phyloP scores from a whole-genome alignment of 164 flowering plant genomes.

The Protea cynaroides region DNA sequence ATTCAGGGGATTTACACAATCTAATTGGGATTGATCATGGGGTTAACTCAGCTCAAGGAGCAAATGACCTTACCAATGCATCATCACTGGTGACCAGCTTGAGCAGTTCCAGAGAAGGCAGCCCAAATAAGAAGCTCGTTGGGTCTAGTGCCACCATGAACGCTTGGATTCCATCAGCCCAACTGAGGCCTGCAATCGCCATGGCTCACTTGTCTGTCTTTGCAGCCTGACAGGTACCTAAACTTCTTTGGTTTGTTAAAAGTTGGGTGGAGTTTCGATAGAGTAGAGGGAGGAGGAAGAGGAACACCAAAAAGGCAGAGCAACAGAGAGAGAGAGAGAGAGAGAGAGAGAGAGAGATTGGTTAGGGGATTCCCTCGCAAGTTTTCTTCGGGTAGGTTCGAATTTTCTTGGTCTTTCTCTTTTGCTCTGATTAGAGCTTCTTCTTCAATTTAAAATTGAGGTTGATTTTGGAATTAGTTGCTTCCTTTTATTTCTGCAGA shows the following conservation, averaged over 20 bases:
- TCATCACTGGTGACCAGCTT: constrained; percentile 65
- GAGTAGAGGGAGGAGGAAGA: constrained; percentile 4
- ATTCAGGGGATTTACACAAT: constrained; percentile 39
- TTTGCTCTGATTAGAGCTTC: too few relatives aligned
- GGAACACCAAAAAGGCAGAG: constrained; percentile 1
- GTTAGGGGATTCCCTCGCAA: too few relatives aligned
- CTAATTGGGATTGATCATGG: constrained; percentile 36
- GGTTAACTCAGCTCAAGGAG: constrained; percentile 12
- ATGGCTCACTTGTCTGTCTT: constrained; percentile 74
- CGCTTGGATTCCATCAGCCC: constrained; percentile 54
- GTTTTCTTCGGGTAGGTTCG: too few relatives aligned
- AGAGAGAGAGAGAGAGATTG: too few relatives aligned
- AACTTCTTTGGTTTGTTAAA: background rate
- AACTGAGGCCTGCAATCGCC: too few relatives aligned
- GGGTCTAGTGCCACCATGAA: constrained; percentile 13
- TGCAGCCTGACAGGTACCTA: constrained; percentile 70
- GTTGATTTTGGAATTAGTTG: too few relatives aligned
- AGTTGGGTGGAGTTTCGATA: constrained; percentile 14
- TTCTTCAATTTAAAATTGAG: too few relatives aligned
- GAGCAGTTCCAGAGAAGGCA: constrained; percentile 65
- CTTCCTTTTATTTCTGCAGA: too few relatives aligned
- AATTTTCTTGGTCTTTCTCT: too few relatives aligned
- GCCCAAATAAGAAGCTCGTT: constrained; percentile 49
- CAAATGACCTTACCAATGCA: constrained; percentile 33
- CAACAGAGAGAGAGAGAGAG: background rate